Percentiles rank a stretch among this genome's conserved stretches.
Evolutionary conservation across 805 yeast genomes (phyloP).

Genomic region (Candida saitoana): DNA sequence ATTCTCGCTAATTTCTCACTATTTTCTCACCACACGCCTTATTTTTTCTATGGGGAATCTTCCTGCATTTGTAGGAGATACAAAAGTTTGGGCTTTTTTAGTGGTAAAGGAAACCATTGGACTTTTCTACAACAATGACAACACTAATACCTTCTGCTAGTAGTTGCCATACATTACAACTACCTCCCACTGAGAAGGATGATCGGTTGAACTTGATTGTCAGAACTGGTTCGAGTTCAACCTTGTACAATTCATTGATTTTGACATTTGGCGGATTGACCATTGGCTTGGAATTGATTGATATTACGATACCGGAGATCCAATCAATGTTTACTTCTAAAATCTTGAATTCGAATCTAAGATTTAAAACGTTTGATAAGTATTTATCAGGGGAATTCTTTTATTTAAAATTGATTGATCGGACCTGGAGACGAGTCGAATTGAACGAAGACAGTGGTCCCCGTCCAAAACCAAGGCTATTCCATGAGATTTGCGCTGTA

Average conservation of each 20-base stretch:
- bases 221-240: conserved; percentile 66
- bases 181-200: conserved; percentile 54
- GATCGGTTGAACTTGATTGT: conserved; percentile 52
- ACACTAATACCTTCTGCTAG: conserved; percentile 63
- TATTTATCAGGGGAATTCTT: conserved; percentile 64
- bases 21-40: too few species aligned
- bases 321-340: conserved; percentile 33
- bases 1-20: too few species aligned
- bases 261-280: conserved; percentile 68
- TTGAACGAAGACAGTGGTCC: conserved; percentile 9
- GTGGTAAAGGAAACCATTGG: background rate
- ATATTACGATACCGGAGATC: conserved; percentile 38
- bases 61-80: background rate
- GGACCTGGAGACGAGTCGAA: conserved; percentile 51
- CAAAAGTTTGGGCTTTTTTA: conserved; percentile 7
- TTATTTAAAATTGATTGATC: conserved; percentile 53
- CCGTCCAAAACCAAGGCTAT: conserved; percentile 48
- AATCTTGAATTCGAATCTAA: conserved; percentile 20
- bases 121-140: conserved; percentile 39
- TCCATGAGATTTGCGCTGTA: conserved; percentile 52
- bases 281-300: conserved; percentile 47
- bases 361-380: conserved; percentile 21
- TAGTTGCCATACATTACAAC: conserved; percentile 50
- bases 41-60: background rate
- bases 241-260: conserved; percentile 54